Percentiles rank a stretch among this genome's conserved stretches.
Evolutionary conservation across 2,329 filamentous ascomycete species (phyloP).

Genomic region (Penicillium capsulatum): DNA sequence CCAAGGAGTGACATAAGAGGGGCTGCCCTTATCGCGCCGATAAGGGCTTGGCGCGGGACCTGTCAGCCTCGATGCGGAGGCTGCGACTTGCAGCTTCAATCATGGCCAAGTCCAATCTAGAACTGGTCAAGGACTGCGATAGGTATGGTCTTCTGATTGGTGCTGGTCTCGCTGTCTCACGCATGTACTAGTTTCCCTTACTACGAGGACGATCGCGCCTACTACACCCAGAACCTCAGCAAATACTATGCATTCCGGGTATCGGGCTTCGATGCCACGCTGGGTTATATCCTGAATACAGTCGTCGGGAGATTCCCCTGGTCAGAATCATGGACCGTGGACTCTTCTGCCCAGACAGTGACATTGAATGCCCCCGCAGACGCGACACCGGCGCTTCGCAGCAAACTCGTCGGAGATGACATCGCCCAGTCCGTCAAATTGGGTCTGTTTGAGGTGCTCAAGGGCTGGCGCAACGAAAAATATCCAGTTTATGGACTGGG

Average conservation of each 20-base stretch:
- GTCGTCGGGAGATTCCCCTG: constrained; percentile 42
- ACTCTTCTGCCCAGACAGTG: constrained; percentile 58
- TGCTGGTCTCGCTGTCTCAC: constrained; percentile 12
- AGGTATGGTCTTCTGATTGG: constrained; percentile 32
- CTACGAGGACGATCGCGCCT: constrained; percentile 55
- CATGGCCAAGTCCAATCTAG: constrained; percentile 48
- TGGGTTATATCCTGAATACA: constrained; percentile 57
- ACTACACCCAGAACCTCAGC: constrained; percentile 52
- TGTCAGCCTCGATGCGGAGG: not conserved
- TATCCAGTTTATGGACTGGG: constrained; percentile 70
- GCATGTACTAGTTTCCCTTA: constrained; percentile 67
- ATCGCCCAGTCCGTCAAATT: constrained; percentile 64
- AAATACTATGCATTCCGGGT: constrained; percentile 64
- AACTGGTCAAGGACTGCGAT: constrained; percentile 56
- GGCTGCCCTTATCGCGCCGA: constrained; percentile 24
- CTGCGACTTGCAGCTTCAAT: constrained; percentile 4
- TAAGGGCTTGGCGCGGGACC: constrained; percentile 22
- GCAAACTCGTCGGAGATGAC: constrained; percentile 53
- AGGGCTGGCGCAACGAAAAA: constrained; percentile 74
- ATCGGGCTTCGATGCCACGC: constrained; percentile 57
- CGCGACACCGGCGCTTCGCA: constrained; percentile 60
- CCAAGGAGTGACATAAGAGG: constrained; percentile 21
- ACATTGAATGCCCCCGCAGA: constrained; percentile 55
- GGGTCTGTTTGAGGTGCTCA: constrained; percentile 68
- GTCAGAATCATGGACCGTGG: constrained; percentile 57